Evolutionary conservation across 176 grass and related monocot genomes (phyloP).

Genomic region (Rhynchospora pubera): DNA sequence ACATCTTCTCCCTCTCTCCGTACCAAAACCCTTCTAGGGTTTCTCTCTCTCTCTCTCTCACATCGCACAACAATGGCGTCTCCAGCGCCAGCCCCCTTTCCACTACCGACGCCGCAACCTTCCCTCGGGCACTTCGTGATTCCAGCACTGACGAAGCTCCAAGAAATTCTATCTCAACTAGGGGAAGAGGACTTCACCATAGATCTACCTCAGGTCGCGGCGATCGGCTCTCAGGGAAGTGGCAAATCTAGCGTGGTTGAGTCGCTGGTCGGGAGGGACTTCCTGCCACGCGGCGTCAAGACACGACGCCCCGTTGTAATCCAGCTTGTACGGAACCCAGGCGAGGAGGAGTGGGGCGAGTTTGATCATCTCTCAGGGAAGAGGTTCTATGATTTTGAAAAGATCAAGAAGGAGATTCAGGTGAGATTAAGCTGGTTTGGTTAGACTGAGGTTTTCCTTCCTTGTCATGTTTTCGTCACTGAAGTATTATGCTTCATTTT

Average conservation of each 20-base stretch:
- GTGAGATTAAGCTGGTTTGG: constrained; percentile 30
- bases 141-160: not conserved
- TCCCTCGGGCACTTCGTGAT: not conserved
- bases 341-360: constrained; percentile 77
- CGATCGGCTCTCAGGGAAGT: constrained; percentile 87
- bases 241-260: constrained; percentile 94
- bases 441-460: not conserved
- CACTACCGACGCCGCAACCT: not conserved
- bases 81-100: not conserved
- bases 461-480: not conserved
- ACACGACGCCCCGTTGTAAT: constrained; percentile 81
- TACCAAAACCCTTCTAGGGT: constrained; percentile 24
- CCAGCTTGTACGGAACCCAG: constrained; percentile 60
- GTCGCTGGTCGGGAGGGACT: constrained; percentile 83
- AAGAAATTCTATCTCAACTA: constrained; percentile 49
- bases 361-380: constrained; percentile 63
- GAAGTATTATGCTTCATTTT: not conserved
- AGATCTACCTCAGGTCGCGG: constrained; percentile 76
- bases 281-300: constrained; percentile 79
- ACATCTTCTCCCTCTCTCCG: constrained; percentile 4
- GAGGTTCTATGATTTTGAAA: constrained; percentile 61
- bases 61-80: not conserved
- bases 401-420: constrained; percentile 88
- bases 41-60: not conserved
- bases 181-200: constrained; percentile 40